Base-by-base conservation (phyloP, 2,329 filamentous ascomycete genomes). In the Epichloe aotearoae region DNA sequence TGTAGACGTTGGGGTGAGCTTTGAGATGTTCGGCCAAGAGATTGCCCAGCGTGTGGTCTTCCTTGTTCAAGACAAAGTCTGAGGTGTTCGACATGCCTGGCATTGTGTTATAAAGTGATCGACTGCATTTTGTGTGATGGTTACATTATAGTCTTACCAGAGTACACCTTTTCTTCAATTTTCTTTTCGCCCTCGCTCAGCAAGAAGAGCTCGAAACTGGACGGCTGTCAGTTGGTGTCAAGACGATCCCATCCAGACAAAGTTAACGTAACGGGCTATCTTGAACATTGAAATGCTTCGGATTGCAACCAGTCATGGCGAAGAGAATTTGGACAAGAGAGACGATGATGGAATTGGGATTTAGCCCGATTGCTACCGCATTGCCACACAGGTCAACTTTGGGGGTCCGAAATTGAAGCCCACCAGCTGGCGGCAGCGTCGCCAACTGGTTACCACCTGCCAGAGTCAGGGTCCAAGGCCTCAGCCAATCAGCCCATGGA, bases 11-110 rank as follows among this genome's bases (percentile, higher is more conserved):
- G 17, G 82, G 79, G 61, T 88, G 85, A 66, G 86, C 83, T 71
- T 93, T 83, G 52, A 98, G 84, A 61, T 91, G 87, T 62, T 88
- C 83, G 46, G 85, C 80, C 51, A 98, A 77, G 51, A 98, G 77
- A 67, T 98, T 96, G 60, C 84, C 93, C 26, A 98, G 79, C 1
- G 91, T 96, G 70, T 96, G 91, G 61, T 98, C 93, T 68, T 98
- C 93, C 69, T 96, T 97, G 70, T 88, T 88, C 70, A 98, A 83
- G 53, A 88, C 82, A 72, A 98, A 98, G 69, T 96, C 86, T 10
- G 88, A 86, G n/a, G 87, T 89, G 66, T 95, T 95, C 20, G 91
- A 88, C 65, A 95, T 89, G 63, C 88, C 89, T 64, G 10, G 34
- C 36, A 15, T 34, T 4, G 6, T 36, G 17, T 52, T 26, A 50